A percentile compares a stretch with the other conserved stretches of the same genome.
Conservation (phyloP, 2,329 filamentous ascomycete genomes). For the Nannizzia gypsea region DNA sequence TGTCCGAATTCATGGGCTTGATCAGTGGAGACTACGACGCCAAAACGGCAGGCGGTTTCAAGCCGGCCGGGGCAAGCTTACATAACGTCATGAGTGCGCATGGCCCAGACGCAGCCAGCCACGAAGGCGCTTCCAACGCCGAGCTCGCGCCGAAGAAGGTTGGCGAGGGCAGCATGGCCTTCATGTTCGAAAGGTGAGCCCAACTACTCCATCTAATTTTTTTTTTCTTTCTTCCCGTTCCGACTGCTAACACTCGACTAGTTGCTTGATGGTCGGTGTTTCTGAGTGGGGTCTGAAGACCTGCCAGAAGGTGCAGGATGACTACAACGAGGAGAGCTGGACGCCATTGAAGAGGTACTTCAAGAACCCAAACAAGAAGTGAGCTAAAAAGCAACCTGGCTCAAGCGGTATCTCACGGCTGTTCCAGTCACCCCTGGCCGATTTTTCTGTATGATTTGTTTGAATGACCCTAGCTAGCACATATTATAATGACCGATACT, state of each 20-base stretch:
- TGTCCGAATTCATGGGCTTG: conserved; percentile 56
- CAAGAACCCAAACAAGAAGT: conserved; percentile 37
- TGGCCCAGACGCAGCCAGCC: conserved; percentile 46
- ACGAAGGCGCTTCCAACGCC: conserved; percentile 43
- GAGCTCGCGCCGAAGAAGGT: conserved; percentile 46
- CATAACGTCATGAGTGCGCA: conserved; percentile 65
- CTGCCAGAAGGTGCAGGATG: conserved; percentile 58
- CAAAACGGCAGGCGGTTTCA: conserved; percentile 46
- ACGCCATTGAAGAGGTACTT: conserved; percentile 54
- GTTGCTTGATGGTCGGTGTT: conserved; percentile 56
- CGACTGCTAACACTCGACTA: conserved; percentile 16
- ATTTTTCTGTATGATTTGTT: background rate
- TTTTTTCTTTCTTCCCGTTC: background rate
- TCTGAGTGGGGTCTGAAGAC: conserved; percentile 61
- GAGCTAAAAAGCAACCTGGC: background rate
- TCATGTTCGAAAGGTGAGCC: conserved; percentile 49
- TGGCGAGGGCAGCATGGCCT: conserved; percentile 49
- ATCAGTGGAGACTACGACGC: conserved; percentile 52
- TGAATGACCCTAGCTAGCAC: background rate
- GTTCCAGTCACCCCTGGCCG: background rate
- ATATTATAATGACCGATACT: background rate
- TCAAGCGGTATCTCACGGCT: background rate
- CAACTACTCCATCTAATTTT: no score
- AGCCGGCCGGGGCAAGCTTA: conserved; percentile 49
- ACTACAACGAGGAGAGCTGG: conserved; percentile 77